Percentiles rank a stretch among this genome's conserved stretches.
Evolutionary conservation across 2,329 filamentous ascomycete genomes (phyloP).

Genomic region (Chalaropsis ovoidea): DNA sequence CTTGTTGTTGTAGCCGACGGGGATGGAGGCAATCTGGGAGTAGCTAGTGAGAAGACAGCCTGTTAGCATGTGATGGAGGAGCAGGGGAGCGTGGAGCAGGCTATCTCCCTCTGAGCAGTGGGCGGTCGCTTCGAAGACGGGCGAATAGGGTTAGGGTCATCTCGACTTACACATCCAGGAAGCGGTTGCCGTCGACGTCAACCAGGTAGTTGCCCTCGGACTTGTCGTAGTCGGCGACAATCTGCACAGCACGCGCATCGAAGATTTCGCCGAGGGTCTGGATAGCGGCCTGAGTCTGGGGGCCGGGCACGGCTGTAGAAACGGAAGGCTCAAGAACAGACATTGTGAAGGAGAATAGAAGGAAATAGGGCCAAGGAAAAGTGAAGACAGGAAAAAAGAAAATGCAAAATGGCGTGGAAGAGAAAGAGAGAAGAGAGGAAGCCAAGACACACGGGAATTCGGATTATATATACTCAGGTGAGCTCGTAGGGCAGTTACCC

Average conservation of each 20-base stretch:
- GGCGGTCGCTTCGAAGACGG: too few species aligned
- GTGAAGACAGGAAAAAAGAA: background rate
- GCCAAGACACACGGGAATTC: background rate
- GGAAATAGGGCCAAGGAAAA: background rate
- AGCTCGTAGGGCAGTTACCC: background rate
- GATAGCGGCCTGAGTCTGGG: conserved; percentile 34
- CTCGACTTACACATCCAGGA: conserved; percentile 39
- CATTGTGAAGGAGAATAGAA: conserved; percentile 19
- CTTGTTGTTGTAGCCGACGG: conserved; percentile 87
- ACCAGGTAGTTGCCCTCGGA: conserved; percentile 45
- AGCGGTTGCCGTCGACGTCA: conserved; percentile 42
- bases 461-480: background rate
- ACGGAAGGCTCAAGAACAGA: conserved; percentile 31
- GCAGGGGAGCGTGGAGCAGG: background rate
- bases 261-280: conserved; percentile 41
- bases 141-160: background rate
- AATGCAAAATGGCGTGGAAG: background rate
- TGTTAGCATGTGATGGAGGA: conserved; percentile 2
- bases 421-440: background rate
- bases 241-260: conserved; percentile 44
- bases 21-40: conserved; percentile 87
- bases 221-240: conserved; percentile 45
- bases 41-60: conserved; percentile 42
- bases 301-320: conserved; percentile 35
- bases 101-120: background rate